Percentiles rank a stretch among this genome's conserved stretches.
phyloP scores from a whole-genome alignment of 306 rosid species.

The Cucumis hystrix region DNA sequence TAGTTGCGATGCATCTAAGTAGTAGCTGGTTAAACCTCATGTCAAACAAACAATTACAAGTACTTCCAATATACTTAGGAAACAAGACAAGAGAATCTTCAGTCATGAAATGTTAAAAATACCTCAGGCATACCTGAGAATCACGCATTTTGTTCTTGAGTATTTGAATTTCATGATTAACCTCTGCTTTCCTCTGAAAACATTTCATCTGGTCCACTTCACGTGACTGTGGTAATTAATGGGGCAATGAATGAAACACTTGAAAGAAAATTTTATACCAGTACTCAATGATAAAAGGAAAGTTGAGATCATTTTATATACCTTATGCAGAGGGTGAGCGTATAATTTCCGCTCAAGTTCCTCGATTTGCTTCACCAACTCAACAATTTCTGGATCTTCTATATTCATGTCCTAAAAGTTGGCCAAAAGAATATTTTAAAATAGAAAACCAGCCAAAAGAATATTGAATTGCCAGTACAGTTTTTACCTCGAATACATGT shows the following conservation, averaged over 20 bases:
- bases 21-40: not conserved
- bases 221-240: conserved; percentile 37
- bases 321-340: conserved; percentile 86
- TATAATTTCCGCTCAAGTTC: conserved; percentile 66
- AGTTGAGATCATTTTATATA: conserved; percentile 14
- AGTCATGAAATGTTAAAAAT: not conserved
- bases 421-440: not conserved
- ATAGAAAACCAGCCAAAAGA: not conserved
- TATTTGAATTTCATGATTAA: conserved; percentile 85
- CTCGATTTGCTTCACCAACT: conserved; percentile 67
- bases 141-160: conserved; percentile 91
- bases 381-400: conserved; percentile 64
- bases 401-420: conserved; percentile 70
- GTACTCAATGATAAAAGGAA: not conserved
- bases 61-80: not conserved
- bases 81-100: not conserved
- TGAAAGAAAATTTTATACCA: conserved; percentile 8
- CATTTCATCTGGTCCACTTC: conserved; percentile 71
- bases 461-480: not conserved
- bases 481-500: conserved; percentile 2
- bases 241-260: conserved; percentile 9
- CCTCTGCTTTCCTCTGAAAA: conserved; percentile 95
- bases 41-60: not conserved
- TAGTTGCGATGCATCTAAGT: not conserved
- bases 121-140: conserved; percentile 51